phyloP scores from a whole-genome alignment of 2,329 filamentous ascomycete species.

The Diaporthe aspalathi region DNA sequence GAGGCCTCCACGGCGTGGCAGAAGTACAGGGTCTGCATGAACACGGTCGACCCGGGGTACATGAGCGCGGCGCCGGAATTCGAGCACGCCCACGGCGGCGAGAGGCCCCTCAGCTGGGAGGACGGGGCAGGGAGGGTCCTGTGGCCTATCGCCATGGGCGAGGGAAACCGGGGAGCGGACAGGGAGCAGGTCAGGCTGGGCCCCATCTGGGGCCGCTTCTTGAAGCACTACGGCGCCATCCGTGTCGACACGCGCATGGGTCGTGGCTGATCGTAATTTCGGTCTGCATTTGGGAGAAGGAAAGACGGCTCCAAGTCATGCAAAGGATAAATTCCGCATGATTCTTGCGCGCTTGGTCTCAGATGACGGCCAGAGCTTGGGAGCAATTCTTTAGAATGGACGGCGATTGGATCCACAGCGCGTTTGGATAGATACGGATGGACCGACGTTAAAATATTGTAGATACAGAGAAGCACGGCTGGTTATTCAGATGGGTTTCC shows the following conservation, averaged over 20 bases:
- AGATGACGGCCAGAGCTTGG: background rate
- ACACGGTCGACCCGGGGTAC: conserved; percentile 53
- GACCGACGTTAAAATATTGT: background rate
- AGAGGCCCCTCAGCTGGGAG: conserved; percentile 51
- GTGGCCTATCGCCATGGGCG: conserved; percentile 46
- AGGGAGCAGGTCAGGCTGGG: background rate
- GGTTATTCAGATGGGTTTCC: background rate
- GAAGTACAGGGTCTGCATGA: conserved; percentile 48
- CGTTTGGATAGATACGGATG: background rate
- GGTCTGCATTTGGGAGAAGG: background rate
- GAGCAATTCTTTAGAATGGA: background rate
- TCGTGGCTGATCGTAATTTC: background rate
- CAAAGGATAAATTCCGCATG: background rate
- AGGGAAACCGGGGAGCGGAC: background rate
- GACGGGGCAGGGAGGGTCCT: conserved; percentile 52
- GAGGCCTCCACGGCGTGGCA: conserved; percentile 49
- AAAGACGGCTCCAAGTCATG: background rate
- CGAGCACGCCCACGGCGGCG: conserved; percentile 41
- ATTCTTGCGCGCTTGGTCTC: rapidly evolving
- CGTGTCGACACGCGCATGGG: conserved; percentile 5
- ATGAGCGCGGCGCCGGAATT: conserved; percentile 52
- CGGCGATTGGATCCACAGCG: no score
- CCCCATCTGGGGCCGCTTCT: conserved; percentile 6
- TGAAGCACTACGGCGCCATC: conserved; percentile 16
- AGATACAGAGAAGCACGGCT: no score